A percentile compares a stretch with the other conserved stretches of the same genome.
phyloP scores from a whole-genome alignment of 106 monocot species.

The Cymbidium sinense region DNA sequence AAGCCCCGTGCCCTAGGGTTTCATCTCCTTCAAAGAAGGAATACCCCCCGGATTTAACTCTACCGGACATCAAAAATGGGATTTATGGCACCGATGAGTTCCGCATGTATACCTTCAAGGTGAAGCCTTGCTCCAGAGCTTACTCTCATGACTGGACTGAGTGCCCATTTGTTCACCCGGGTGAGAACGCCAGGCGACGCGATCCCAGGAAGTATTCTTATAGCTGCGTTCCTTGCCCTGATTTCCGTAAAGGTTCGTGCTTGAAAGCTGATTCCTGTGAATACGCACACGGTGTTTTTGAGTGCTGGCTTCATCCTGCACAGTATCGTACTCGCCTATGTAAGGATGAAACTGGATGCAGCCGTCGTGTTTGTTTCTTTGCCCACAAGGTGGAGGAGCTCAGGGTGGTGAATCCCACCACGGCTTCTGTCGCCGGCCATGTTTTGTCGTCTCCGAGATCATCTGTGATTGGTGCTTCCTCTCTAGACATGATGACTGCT shows the following conservation, averaged over 20 bases:
- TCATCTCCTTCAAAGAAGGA: slow-evolving; percentile 32
- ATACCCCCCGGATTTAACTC: slow-evolving; percentile 35
- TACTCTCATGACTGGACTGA: slow-evolving; percentile 53
- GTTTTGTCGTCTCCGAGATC: slow-evolving; percentile 34
- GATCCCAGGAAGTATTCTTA: slow-evolving; percentile 52
- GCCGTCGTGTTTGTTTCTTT: slow-evolving; percentile 40
- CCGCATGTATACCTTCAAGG: slow-evolving; percentile 48
- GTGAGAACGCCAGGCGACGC: slow-evolving; percentile 43
- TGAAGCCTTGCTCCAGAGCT: slow-evolving; percentile 33
- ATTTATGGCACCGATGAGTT: slow-evolving; percentile 8
- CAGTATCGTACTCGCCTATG: slow-evolving; percentile 6
- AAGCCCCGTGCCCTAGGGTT: slow-evolving; percentile 9
- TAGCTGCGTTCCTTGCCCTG: slow-evolving; percentile 48
- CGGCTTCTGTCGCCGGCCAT: slow-evolving; percentile 14
- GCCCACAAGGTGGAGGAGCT: slow-evolving; percentile 49
- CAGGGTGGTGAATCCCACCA: slow-evolving; percentile 1
- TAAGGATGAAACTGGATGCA: slow-evolving; percentile 32
- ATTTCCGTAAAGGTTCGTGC: slow-evolving; percentile 45
- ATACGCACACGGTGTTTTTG: slow-evolving; percentile 27
- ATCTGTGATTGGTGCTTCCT: slow-evolving; percentile 12
- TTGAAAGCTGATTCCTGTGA: slow-evolving; percentile 38
- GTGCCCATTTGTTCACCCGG: slow-evolving; percentile 50
- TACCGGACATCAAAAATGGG: slow-evolving; percentile 17
- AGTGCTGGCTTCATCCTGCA: slow-evolving; percentile 11
- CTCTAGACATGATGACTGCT: slow-evolving; percentile 36